phyloP scores from a whole-genome alignment of 257 asterid species.

The Anisodus acutangulus region DNA sequence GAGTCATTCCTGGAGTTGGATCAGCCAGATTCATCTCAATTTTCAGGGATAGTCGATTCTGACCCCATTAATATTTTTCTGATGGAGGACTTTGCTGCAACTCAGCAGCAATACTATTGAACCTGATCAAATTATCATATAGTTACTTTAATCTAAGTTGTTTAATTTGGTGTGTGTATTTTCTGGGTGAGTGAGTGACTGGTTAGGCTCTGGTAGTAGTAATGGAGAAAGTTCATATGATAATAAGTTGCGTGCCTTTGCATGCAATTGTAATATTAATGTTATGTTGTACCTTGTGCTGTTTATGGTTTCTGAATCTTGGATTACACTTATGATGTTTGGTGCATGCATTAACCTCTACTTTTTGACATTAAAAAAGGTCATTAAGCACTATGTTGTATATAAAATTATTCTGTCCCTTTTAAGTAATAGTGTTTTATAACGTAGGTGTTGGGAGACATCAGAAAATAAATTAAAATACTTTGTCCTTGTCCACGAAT shows the following conservation, averaged over 20 bases:
- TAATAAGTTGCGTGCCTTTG: conserved; percentile 22
- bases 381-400: background rate
- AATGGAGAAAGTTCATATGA: conserved; percentile 11
- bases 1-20: conserved; percentile 65
- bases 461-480: background rate
- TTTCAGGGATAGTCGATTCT: conserved; percentile 41
- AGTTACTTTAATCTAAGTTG: conserved; percentile 11
- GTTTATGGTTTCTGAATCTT: conserved; percentile 20
- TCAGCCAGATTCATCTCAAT: conserved; percentile 42
- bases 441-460: background rate
- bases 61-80: conserved; percentile 53
- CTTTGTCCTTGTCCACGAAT: background rate
- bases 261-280: conserved; percentile 25
- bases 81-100: conserved; percentile 54
- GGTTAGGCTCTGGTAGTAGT: background rate
- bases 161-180: background rate
- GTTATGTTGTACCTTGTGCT: background rate
- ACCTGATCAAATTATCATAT: background rate
- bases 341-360: conserved; percentile 27
- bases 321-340: background rate
- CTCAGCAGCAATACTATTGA: conserved; percentile 46
- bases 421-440: background rate
- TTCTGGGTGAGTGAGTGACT: background rate
- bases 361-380: background rate
- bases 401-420: background rate